These are phyloP conservation scores for Tolypocladium paradoxum DNA, from an alignment of 2,329 filamentous ascomycete species.

Conservation along the genomic window DNA sequence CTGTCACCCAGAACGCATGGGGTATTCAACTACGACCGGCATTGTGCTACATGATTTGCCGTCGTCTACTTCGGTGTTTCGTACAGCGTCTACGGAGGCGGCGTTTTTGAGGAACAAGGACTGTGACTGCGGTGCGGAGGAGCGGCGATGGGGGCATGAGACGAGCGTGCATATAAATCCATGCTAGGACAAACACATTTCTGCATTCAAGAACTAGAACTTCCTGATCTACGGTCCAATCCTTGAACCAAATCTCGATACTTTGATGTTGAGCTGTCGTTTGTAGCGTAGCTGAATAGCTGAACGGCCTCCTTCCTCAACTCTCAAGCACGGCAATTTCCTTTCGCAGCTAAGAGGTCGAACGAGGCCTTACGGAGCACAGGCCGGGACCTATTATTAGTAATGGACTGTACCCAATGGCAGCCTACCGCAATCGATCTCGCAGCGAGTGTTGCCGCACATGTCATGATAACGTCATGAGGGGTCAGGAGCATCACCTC, in stretches of 20 bases:
- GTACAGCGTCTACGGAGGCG: too few species aligned
- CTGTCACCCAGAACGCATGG: neutral
- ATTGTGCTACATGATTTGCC: neutral
- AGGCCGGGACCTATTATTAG: neutral
- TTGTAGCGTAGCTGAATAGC: neutral
- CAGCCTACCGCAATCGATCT: neutral
- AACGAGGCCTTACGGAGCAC: neutral
- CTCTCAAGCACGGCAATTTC: neutral
- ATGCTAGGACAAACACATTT: neutral
- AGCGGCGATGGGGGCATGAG: neutral
- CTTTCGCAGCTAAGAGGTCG: neutral
- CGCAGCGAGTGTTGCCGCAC: neutral
- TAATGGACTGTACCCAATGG: neutral
- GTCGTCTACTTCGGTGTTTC: neutral
- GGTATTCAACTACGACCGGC: neutral
- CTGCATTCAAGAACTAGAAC: neutral
- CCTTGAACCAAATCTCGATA: too few species aligned
- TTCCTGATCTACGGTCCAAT: neutral
- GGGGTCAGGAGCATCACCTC: neutral
- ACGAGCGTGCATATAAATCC: neutral
- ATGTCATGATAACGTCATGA: neutral
- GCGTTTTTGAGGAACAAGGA: too few species aligned
- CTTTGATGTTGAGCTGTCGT: neutral
- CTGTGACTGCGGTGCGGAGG: neutral
- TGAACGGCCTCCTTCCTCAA: too few species aligned